Evolutionary conservation across 768 basidiomycete genomes (phyloP), one percentile per base, ranked within the genome.

Genomic region (Amyloporia xantha): DNA sequence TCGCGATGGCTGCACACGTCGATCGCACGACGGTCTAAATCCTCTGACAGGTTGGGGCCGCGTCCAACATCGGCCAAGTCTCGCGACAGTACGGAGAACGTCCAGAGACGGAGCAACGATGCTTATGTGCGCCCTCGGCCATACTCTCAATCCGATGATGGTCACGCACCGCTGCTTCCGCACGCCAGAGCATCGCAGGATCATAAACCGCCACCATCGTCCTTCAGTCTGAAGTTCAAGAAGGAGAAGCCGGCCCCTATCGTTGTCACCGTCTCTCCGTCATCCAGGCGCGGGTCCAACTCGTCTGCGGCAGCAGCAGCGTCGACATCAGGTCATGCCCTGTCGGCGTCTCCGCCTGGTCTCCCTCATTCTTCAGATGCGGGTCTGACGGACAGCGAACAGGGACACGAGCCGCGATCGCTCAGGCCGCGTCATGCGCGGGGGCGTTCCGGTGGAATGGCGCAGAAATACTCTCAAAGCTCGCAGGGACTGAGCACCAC

Each of bases 221-320:
- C 45, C 20, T 46, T 38, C 42, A 44, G 20, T 5, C 47, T 33
- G 9, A 33, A 33, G 30, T 7, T 35, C 27, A 47, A 53, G 20
- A 47, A 53, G 20, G 53, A 53, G 45, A 57, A 53, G 41, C 56
- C 53, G 7, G 42, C 52, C 12, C 56, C 55, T 10, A 52, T 56
- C 30, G 26, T 51, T 28, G 47, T 51, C 33, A 49, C 54, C 19
- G 13, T 52, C 19, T 49, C 48, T 20, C 43, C 44, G 21, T 5
- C 40, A n/a, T n/a, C n/a, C n/a, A n/a, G n/a, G n/a, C n/a, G n/a
- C n/a, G n/a, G n/a, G n/a, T n/a, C n/a, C n/a, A n/a, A n/a, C n/a
- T n/a, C n/a, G n/a, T n/a, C n/a, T n/a, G n/a, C n/a, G n/a, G n/a
- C n/a, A n/a, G n/a, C n/a, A n/a, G n/a, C n/a, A n/a, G n/a, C n/a